Conservation (phyloP, 148 eudicot genomes). For the Fagopyrum tataricum region DNA sequence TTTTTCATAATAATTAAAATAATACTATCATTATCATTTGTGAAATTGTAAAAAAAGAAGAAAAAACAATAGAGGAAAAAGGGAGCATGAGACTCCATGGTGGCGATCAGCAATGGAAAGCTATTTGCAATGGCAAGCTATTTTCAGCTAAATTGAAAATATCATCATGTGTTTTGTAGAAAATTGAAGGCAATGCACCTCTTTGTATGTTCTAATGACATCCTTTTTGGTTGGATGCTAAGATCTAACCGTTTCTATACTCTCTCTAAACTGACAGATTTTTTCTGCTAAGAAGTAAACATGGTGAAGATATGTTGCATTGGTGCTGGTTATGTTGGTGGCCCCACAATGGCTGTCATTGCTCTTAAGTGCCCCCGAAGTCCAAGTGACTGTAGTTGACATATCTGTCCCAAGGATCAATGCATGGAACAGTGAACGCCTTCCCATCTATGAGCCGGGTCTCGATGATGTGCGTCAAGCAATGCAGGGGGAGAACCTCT, state of each 20-base stretch:
- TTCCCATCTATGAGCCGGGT: constrained; percentile 26
- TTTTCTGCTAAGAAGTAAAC: constrained; percentile 1
- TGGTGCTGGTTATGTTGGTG: constrained; percentile 29
- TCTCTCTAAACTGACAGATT: background rate
- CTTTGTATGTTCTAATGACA: background rate
- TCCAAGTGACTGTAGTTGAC: constrained; percentile 22
- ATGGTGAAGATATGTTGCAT: constrained; percentile 22
- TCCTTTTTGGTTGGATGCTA: background rate
- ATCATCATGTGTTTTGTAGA: background rate
- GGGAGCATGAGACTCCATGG: no score
- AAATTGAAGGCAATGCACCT: background rate
- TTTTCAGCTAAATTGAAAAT: no score
- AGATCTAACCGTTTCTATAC: background rate
- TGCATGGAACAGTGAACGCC: constrained; percentile 25
- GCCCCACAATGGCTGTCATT: constrained; percentile 27
- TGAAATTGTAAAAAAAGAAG: no score
- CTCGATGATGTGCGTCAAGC: constrained; percentile 23
- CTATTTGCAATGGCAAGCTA: no score
- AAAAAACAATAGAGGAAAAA: no score
- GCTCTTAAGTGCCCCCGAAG: constrained; percentile 23
- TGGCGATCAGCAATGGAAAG: no score
- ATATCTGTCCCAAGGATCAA: constrained; percentile 19
- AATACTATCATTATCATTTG: no score
- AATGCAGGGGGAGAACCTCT: constrained; percentile 26
- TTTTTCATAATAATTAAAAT: no score